Evolutionary conservation across 2,329 filamentous ascomycete species (phyloP), one percentile per base, ranked within the genome.

Genomic region (Dothiorella sarmentorum): DNA sequence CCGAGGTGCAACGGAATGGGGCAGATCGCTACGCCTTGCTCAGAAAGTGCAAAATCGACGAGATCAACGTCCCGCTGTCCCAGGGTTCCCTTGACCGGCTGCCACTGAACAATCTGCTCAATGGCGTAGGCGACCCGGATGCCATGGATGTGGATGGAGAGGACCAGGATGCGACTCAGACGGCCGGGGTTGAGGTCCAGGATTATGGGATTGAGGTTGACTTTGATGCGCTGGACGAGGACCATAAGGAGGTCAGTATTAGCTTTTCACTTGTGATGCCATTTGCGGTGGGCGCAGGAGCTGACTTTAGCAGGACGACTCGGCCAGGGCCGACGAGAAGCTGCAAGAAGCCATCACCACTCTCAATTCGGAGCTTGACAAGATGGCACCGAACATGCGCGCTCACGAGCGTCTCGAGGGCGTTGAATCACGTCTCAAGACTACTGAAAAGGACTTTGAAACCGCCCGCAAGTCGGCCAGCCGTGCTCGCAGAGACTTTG

Each of bases 301-400:
- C 59, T 56, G 52, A 33, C 72, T 65, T 76, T 63, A 29, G 11
- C 58, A 92, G 85, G 83, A 86, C 61, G 81, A 86, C 55, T 86
- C 89, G 58, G 80, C 86, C 17, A 84, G 85, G 61, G 76, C 88
- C 22, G 93, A 97, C 68, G 85, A 89, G 44, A 81, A 82, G 60
- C 80, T 99, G 1, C 84, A 88, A 56, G 90, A 96, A 56, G 87
- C 86, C 67, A 91, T 99, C 63, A 80, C 82, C 18, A 81, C 82
- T 26, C 81, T 99, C 9, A 86, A 86, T 43, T 78, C 82, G 29
- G 90, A 96, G 65, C 84, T 99, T 18, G 91, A 96, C 70, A 96
- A 96, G 75, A 87, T 97, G 73, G 92, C 94, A 62, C 94, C 94
- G 24, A 97, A 99, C 73, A 95, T 96, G 85, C 90, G 93, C 66